A percentile compares a stretch with the other conserved stretches of the same genome.
Conservation (phyloP, 129 eudicot species). For the Scalesia atractyloides region DNA sequence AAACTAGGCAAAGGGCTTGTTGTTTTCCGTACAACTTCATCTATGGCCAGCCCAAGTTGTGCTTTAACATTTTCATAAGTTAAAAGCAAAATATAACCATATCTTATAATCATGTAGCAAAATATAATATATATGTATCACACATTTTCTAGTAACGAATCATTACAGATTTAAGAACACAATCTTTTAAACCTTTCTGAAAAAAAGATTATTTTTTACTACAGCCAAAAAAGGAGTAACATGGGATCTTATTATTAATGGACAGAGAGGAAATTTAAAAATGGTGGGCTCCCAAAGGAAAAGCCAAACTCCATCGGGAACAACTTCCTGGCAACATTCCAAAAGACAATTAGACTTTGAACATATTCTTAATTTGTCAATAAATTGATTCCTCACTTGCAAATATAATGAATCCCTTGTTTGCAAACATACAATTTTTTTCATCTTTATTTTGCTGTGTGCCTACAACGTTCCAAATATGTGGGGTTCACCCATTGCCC, state of each 20-base stretch:
- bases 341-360: constrained; percentile 44
- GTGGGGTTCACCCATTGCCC: constrained; percentile 45
- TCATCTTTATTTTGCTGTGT: constrained; percentile 24
- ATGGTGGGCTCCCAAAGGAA: constrained; percentile 46
- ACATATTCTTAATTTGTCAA: constrained; percentile 40
- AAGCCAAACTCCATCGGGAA: constrained; percentile 69
- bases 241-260: constrained; percentile 17
- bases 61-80: too few species aligned
- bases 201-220: not conserved
- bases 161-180: too few species aligned
- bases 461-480: constrained; percentile 46
- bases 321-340: constrained; percentile 54
- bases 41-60: too few species aligned
- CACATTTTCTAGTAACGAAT: too few species aligned
- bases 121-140: too few species aligned
- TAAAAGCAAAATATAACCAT: too few species aligned
- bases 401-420: constrained; percentile 31
- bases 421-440: constrained; percentile 30
- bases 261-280: constrained; percentile 28
- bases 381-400: constrained; percentile 30
- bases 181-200: not conserved
- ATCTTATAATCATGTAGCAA: too few species aligned
- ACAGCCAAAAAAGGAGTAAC: constrained; percentile 5
- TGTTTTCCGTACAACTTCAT: too few species aligned
- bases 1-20: too few species aligned